These are phyloP conservation scores for Gaertneriomyces sp. DNA, from an alignment of 192 early-diverging fungal genomes.

Conservation along the genomic window DNA sequence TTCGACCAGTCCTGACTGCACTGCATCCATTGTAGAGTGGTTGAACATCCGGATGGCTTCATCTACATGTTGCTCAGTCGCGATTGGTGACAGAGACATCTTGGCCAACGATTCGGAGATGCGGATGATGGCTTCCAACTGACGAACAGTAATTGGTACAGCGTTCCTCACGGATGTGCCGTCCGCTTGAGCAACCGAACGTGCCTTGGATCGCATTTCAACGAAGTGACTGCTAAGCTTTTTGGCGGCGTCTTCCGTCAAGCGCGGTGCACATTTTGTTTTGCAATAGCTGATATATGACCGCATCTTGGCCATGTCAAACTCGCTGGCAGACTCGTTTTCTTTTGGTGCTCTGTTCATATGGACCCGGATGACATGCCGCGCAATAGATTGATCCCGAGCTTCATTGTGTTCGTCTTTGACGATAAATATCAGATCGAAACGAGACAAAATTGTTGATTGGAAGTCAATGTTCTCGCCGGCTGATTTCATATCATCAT, in stretches of 20 bases:
- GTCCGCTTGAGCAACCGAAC: constrained; percentile 68
- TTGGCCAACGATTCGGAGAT: constrained; percentile 98
- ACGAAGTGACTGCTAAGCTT: constrained; percentile 95
- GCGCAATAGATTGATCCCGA: constrained; percentile 90
- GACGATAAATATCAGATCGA: constrained; percentile 99
- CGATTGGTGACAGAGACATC: constrained; percentile 79
- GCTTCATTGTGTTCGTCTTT: constrained; percentile 94
- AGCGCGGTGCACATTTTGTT: constrained; percentile 89
- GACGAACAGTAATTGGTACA: constrained; percentile 96
- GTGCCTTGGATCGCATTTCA: constrained; percentile 79
- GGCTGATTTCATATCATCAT: constrained; percentile 96
- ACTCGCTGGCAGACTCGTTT: constrained; percentile 45
- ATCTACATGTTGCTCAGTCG: constrained; percentile 86
- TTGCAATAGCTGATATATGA: constrained; percentile 96
- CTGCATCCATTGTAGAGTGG: constrained; percentile 94
- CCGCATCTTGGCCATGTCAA: constrained; percentile 90
- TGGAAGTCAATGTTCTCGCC: constrained; percentile 99
- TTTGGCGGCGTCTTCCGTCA: constrained; percentile 82
- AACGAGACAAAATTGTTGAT: constrained; percentile 98
- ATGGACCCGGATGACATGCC: constrained; percentile 90
- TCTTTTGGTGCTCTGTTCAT: constrained; percentile 64
- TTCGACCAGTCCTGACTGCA: constrained; percentile 78
- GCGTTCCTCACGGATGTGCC: constrained; percentile 45
- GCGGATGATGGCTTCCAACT: constrained; percentile 97
- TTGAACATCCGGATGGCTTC: constrained; percentile 98